Percentiles rank a stretch among this genome's conserved stretches.
phyloP scores from a whole-genome alignment of 1,284 basidiomycete genomes.

The Gomphus bonarii region DNA sequence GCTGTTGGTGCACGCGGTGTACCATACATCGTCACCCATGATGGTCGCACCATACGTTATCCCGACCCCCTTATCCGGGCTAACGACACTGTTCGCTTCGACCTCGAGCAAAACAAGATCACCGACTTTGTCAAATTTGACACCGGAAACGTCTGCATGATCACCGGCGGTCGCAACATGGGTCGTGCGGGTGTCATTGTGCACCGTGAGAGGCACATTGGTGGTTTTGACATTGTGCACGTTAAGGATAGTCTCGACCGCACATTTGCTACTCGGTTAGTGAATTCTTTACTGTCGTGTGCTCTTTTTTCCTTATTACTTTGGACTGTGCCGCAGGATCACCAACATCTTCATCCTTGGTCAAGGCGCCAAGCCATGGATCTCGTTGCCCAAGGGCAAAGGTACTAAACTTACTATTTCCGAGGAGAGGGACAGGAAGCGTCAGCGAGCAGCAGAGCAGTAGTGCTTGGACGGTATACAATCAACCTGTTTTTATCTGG shows the following conservation, averaged over 20 bases:
- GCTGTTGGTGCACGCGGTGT: conserved; percentile 92
- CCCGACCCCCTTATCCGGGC: conserved; percentile 93
- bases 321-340: conserved; percentile 46
- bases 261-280: conserved; percentile 91
- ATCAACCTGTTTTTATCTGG: background rate
- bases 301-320: conserved; percentile 13
- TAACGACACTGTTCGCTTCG: conserved; percentile 98
- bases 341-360: conserved; percentile 98
- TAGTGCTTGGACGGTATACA: background rate
- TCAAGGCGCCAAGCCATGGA: conserved; percentile 90
- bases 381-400: conserved; percentile 97
- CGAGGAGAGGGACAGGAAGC: conserved; percentile 79
- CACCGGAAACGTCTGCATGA: conserved; percentile 94
- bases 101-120: conserved; percentile 93
- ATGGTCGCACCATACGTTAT: conserved; percentile 99
- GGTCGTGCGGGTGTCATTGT: conserved; percentile 94
- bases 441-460: conserved; percentile 54
- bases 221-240: conserved; percentile 97
- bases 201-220: conserved; percentile 94
- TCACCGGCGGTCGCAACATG: conserved; percentile 99
- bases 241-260: conserved; percentile 94
- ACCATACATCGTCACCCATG: conserved; percentile 96
- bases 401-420: conserved; percentile 90
- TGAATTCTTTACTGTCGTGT: conserved; percentile 13
- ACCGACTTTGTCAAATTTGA: conserved; percentile 94